Evolutionary conservation across 768 basidiomycete species (phyloP), one percentile per base, ranked within the genome.

Genomic region (Coprinopsis strossmayeri): DNA sequence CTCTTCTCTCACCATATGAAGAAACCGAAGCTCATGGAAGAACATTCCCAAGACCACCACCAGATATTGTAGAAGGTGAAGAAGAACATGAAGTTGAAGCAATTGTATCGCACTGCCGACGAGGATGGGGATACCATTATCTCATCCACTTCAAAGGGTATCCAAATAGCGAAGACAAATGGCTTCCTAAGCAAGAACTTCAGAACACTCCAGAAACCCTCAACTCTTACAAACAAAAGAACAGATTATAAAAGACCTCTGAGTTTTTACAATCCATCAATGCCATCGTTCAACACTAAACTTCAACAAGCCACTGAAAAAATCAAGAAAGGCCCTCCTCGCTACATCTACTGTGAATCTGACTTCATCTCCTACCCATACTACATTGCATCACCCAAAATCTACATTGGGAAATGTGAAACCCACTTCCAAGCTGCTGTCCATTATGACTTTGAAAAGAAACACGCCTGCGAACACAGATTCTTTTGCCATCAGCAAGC

Each of bases 71-170:
- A 1, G 43, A 50, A 2, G 52, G 34, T 38, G 34, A 49, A 37
- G 48, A 53, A 45, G 52, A 53, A 45, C 45, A 27, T 23, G 34
- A 50, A 30, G 34, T 47, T 1, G 49, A 50, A 38, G 34, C 2
- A 1, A 45, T 45, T n/a, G 9, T 50, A 1, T 1, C 5, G 7
- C 49, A 50, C 17, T 3, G 26, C 30, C 45, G 15, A 21, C 20
- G 17, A 41, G 34, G 28, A 38, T 5, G 17, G 20, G 37, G 37
- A 15, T 38, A 38, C 37, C 37, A 38, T 7, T 38, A 38, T 18
- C 17, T 38, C 9, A 17, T 38, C 5, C 37, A 38, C 37, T 38
- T 38, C 37, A 38, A 38, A 38, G 37, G 37, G 20, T 38, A 38
- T 21, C 20, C 37, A 15, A 38, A 5, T 9, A 21, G 13, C 37